phyloP scores from a whole-genome alignment of 73 alveolate genomes.

The Blepharisma stoltei region DNA sequence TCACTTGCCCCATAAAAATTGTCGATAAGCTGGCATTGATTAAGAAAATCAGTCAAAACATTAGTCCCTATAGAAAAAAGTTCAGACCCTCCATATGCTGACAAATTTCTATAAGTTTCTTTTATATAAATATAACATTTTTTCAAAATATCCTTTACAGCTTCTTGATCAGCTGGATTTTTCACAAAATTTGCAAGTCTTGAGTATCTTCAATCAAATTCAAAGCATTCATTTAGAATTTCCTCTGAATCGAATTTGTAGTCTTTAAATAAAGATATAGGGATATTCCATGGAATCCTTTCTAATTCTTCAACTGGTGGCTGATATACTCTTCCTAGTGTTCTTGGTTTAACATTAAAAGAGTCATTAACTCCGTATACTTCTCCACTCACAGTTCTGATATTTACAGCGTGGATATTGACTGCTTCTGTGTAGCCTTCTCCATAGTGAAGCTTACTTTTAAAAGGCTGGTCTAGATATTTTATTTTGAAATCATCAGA shows the following conservation, averaged over 20 bases:
- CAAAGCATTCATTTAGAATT: constrained; percentile 57
- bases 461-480: neutral
- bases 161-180: constrained; percentile 41
- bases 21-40: constrained; percentile 38
- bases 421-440: neutral
- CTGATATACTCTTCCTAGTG: neutral
- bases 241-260: constrained; percentile 53
- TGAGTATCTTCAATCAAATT: constrained; percentile 68
- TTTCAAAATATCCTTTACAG: constrained; percentile 44
- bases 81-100: constrained; percentile 49
- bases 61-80: constrained; percentile 60
- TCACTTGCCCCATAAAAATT: constrained; percentile 45
- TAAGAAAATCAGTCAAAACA: constrained; percentile 53
- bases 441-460: neutral
- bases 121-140: constrained; percentile 43
- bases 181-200: constrained; percentile 52
- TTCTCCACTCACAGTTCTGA: neutral
- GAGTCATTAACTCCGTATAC: neutral
- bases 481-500: neutral
- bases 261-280: constrained; percentile 66
- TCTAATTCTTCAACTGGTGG: constrained; percentile 18
- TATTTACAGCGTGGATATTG: neutral
- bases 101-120: constrained; percentile 63
- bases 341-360: constrained; percentile 23
- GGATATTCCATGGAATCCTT: constrained; percentile 60